A percentile compares a stretch with the other conserved stretches of the same genome.
Conservation (phyloP, 2,329 filamentous ascomycete genomes). For the Colletotrichum navitas region DNA sequence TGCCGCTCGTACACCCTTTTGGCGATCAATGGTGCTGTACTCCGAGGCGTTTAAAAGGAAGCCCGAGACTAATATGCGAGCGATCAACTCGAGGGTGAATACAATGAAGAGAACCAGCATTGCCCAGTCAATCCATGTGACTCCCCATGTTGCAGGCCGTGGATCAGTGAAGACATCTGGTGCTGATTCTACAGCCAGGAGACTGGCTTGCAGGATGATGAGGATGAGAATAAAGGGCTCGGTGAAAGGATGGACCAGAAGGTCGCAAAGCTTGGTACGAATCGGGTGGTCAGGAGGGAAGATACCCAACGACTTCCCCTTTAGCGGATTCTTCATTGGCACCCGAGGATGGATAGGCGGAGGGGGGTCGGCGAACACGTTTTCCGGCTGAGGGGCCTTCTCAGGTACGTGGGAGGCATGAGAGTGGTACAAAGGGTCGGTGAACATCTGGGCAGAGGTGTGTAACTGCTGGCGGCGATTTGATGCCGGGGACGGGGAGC, state of each 20-base stretch:
- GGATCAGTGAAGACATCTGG: conserved; percentile 76
- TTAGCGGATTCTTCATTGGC: conserved; percentile 79
- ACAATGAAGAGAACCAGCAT: conserved; percentile 87
- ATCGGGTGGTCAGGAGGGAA: conserved; percentile 84
- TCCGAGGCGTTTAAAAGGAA: conserved; percentile 91
- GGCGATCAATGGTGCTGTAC: conserved; percentile 90
- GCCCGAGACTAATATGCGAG: conserved; percentile 91
- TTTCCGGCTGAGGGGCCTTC: conserved; percentile 56
- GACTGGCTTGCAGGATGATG: conserved; percentile 87
- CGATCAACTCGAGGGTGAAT: conserved; percentile 87
- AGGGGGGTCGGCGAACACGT: conserved; percentile 49
- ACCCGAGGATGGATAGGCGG: conserved; percentile 49
- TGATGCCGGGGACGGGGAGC: conserved; percentile 67
- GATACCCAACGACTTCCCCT: conserved; percentile 86
- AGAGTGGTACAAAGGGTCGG: conserved; percentile 65
- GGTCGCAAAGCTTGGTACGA: conserved; percentile 80
- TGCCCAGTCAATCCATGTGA: conserved; percentile 79
- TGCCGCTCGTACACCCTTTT: conserved; percentile 79
- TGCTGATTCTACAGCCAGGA: conserved; percentile 88
- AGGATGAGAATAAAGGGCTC: conserved; percentile 89
- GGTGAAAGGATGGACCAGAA: conserved; percentile 87
- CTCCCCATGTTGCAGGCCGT: conserved; percentile 75
- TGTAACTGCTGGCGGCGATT: conserved; percentile 62
- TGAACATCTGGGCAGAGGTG: conserved; percentile 50
- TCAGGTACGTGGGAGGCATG: conserved; percentile 62